phyloP scores from a whole-genome alignment of 208 protist species.

The Trypanosoma avium region DNA sequence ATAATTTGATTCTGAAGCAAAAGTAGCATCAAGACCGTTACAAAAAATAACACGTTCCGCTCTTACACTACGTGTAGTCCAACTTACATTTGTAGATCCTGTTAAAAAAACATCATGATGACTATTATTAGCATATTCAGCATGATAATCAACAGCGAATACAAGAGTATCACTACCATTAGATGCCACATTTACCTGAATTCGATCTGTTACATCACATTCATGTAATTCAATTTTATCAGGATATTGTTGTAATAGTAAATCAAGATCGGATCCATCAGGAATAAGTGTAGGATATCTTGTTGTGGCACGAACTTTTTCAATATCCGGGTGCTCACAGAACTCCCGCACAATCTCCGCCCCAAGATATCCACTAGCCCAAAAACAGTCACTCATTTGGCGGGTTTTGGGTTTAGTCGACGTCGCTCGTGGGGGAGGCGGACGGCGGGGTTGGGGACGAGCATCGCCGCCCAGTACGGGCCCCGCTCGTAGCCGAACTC shows the following conservation, averaged over 20 bases:
- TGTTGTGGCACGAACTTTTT: slow-evolving; percentile 85
- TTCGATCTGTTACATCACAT: slow-evolving; percentile 90
- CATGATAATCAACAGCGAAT: slow-evolving; percentile 88
- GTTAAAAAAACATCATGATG: slow-evolving; percentile 91
- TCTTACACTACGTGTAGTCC: slow-evolving; percentile 86
- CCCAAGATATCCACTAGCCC: slow-evolving; percentile 88
- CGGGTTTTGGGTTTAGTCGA: slow-evolving; percentile 87
- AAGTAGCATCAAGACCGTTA: slow-evolving; percentile 91
- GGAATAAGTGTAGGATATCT: slow-evolving; percentile 92
- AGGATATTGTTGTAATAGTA: slow-evolving; percentile 80
- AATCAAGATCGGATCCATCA: slow-evolving; percentile 81
- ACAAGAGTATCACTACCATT: slow-evolving; percentile 92
- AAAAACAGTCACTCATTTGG: slow-evolving; percentile 87
- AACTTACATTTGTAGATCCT: slow-evolving; percentile 88
- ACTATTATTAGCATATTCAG: slow-evolving; percentile 92
- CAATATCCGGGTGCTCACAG: slow-evolving; percentile 88
- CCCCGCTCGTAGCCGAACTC: slow-evolving; percentile 89
- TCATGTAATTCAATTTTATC: slow-evolving; percentile 92
- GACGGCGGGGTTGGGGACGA: slow-evolving; percentile 87
- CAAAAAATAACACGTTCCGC: slow-evolving; percentile 90
- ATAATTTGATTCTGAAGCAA: slow-evolving; percentile 91
- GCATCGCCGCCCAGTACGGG: slow-evolving; percentile 87
- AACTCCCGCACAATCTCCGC: slow-evolving; percentile 89
- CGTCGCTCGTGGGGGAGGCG: slow-evolving; percentile 86
- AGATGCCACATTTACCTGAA: slow-evolving; percentile 89